Evolutionary conservation across 106 monocot genomes (phyloP).

Genomic region (Dactylorhiza incarnata): DNA sequence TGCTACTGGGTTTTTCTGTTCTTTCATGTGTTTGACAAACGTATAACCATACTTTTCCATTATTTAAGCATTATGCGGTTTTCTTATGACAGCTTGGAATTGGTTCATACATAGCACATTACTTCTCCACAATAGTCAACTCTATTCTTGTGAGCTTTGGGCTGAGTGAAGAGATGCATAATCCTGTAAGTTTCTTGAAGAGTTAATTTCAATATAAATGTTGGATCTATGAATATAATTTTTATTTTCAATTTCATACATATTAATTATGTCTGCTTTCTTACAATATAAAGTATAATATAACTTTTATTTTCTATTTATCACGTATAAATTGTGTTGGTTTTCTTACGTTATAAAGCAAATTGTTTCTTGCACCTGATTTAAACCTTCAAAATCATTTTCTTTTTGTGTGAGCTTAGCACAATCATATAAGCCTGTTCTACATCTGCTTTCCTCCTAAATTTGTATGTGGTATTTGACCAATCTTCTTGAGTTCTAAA

Average conservation of each 20-base stretch:
- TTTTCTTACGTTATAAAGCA: neutral
- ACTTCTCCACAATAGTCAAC: conserved; percentile 75
- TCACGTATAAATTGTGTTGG: neutral
- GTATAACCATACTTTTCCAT: neutral
- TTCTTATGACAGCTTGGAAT: conserved; percentile 66
- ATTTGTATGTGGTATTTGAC: neutral
- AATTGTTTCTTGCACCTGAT: neutral
- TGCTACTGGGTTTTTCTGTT: neutral
- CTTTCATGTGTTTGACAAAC: neutral
- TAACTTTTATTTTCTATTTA: neutral
- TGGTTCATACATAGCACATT: conserved; percentile 81
- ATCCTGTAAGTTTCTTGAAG: conserved; percentile 57
- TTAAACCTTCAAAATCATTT: neutral
- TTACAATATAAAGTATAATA: neutral
- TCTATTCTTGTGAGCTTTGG: conserved; percentile 79
- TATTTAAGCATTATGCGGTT: neutral
- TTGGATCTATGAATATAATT: neutral
- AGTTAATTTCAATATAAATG: neutral
- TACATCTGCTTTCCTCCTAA: neutral
- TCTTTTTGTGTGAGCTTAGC: neutral
- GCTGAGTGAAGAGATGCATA: conserved; percentile 82
- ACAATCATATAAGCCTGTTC: neutral
- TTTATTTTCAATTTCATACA: neutral
- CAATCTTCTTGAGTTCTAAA: neutral
- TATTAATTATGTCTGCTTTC: neutral